Percentiles rank a stretch among this genome's conserved stretches.
phyloP scores from a whole-genome alignment of 306 rosid genomes.

The Medicago lupulina region DNA sequence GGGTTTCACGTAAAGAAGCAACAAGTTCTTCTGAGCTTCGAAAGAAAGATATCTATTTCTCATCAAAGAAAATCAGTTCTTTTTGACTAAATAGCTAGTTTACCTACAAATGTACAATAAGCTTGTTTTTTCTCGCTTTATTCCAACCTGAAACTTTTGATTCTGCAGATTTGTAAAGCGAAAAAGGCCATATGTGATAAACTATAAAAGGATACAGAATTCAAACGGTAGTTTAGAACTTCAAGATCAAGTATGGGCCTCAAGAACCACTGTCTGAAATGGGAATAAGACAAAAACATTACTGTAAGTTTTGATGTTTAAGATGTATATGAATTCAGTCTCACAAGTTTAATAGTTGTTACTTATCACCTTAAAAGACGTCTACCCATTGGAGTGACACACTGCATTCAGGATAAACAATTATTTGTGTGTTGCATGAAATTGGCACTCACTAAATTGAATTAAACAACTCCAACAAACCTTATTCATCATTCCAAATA shows the following conservation, averaged over 20 bases:
- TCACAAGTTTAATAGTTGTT: constrained; percentile 21
- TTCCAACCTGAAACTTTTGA: constrained; percentile 32
- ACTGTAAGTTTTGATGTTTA: background rate
- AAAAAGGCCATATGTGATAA: constrained; percentile 12
- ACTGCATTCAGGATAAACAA: constrained; percentile 57
- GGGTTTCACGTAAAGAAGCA: constrained; percentile 75
- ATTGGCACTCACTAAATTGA: constrained; percentile 34
- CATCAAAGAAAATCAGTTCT: constrained; percentile 53
- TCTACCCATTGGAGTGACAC: constrained; percentile 89
- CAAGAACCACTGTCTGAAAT: constrained; percentile 86
- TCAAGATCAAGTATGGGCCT: constrained; percentile 94
- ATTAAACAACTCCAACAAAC: constrained; percentile 54
- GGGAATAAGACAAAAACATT: constrained; percentile 25
- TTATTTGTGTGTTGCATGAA: constrained; percentile 40
- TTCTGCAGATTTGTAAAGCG: constrained; percentile 14
- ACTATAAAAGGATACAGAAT: constrained; percentile 79
- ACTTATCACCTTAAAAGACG: constrained; percentile 89
- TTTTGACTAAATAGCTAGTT: constrained; percentile 27
- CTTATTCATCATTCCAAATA: constrained; percentile 98
- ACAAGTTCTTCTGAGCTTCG: constrained; percentile 74
- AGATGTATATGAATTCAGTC: background rate
- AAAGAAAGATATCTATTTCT: constrained; percentile 87
- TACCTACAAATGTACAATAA: constrained; percentile 25
- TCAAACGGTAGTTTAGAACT: constrained; percentile 76
- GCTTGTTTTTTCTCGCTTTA: background rate